phyloP scores from a whole-genome alignment of 768 basidiomycete genomes.

The Lentinula aciculospora region DNA sequence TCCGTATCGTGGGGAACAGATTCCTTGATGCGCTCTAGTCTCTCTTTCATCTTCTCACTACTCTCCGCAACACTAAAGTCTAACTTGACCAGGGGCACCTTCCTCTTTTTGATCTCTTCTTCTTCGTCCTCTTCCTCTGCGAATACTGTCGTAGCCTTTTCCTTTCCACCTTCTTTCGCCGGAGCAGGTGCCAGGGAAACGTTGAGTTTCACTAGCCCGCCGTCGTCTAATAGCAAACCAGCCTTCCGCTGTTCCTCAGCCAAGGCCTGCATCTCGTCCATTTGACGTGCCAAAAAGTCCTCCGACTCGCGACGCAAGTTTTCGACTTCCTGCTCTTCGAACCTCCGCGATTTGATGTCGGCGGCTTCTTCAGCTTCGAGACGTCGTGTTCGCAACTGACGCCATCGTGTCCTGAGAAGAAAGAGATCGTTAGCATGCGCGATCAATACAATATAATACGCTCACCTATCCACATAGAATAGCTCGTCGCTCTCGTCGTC shows the following conservation, averaged over 20 bases:
- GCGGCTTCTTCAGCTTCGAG: constrained; percentile 76
- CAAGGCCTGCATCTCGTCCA: constrained; percentile 93
- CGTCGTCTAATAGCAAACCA: constrained; percentile 86
- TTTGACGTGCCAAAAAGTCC: constrained; percentile 87
- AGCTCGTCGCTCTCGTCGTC: constrained; percentile 90
- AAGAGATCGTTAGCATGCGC: constrained; percentile 2
- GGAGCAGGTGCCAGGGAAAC: constrained; percentile 58
- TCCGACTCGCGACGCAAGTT: constrained; percentile 88
- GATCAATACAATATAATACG: background rate
- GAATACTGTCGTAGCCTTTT: constrained; percentile 60
- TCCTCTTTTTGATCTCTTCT: constrained; percentile 76
- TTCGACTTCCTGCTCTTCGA: constrained; percentile 83
- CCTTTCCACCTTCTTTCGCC: constrained; percentile 35
- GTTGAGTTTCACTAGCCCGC: constrained; percentile 82
- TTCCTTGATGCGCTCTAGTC: constrained; percentile 69
- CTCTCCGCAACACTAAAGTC: constrained; percentile 83
- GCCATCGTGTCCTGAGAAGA: constrained; percentile 71
- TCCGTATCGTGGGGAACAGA: constrained; percentile 78
- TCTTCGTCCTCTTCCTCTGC: constrained; percentile 85
- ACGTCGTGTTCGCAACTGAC: constrained; percentile 63
- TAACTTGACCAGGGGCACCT: constrained; percentile 82
- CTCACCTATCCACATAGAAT: constrained; percentile 89
- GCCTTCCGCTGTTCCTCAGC: constrained; percentile 89
- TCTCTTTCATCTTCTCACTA: constrained; percentile 72
- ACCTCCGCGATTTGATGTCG: constrained; percentile 75